Conservation (phyloP, 768 basidiomycete genomes). For the Amanita fuliginea region DNA sequence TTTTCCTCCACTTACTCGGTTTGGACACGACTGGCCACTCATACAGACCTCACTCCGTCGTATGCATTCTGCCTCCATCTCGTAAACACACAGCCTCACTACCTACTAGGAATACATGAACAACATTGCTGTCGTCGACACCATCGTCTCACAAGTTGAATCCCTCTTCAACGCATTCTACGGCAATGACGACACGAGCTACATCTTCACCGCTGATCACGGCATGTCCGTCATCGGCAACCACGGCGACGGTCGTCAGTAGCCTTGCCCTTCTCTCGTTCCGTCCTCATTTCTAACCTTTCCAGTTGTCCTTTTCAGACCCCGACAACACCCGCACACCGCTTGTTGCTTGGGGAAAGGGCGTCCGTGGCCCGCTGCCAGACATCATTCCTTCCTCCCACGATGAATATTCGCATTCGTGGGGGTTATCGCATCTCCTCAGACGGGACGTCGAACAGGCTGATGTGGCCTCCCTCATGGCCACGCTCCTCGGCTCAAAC, state of each 20-base stretch:
- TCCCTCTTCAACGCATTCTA: conserved; percentile 53
- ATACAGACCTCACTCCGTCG: conserved; percentile 72
- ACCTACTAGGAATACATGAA: conserved; percentile 66
- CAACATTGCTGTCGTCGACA: conserved; percentile 72
- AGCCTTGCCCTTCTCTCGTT: neutral
- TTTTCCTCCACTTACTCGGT: conserved; percentile 79
- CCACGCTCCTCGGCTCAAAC: conserved; percentile 55
- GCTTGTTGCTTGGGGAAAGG: conserved; percentile 72
- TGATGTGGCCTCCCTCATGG: conserved; percentile 72
- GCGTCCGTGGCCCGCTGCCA: conserved; percentile 58
- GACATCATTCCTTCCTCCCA: conserved; percentile 49
- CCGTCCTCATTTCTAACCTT: neutral
- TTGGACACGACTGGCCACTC: conserved; percentile 83
- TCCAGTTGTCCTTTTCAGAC: conserved; percentile 29
- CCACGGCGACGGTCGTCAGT: conserved; percentile 76
- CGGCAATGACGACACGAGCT: conserved; percentile 56
- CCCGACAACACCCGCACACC: conserved; percentile 86
- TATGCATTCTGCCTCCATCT: conserved; percentile 13
- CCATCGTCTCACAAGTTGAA: conserved; percentile 59
- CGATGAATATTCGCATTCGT: conserved; percentile 57
- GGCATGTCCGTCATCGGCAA: conserved; percentile 86
- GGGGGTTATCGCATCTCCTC: conserved; percentile 46
- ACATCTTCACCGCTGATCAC: conserved; percentile 80
- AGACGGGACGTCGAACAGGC: conserved; percentile 78
- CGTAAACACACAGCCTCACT: neutral